Conservation (phyloP, 2,329 filamentous ascomycete species). For the Penicillium sp. region DNA sequence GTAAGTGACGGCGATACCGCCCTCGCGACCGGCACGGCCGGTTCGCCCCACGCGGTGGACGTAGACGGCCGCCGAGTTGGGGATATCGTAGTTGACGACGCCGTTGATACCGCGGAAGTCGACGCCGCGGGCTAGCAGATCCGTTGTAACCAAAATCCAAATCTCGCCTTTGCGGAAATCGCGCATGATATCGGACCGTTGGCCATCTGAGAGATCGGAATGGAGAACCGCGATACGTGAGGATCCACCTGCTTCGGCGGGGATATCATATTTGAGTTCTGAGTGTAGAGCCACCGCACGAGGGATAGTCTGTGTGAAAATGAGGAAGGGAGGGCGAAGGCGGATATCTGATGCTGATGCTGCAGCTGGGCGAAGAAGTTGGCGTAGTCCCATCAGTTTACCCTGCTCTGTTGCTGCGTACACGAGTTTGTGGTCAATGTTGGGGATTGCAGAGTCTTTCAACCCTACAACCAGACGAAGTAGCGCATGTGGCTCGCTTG, state of each 20-base stretch:
- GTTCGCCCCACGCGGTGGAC: conserved; percentile 90
- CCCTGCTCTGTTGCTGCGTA: conserved; percentile 90
- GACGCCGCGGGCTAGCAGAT: conserved; percentile 81
- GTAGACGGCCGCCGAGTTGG: conserved; percentile 79
- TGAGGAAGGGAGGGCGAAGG: conserved; percentile 77
- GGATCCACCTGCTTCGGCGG: conserved; percentile 73
- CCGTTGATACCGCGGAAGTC: conserved; percentile 93
- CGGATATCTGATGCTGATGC: conserved; percentile 40
- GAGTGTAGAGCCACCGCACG: conserved; percentile 77
- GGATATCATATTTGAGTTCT: conserved; percentile 90
- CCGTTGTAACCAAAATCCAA: conserved; percentile 94
- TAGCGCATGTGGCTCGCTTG: conserved; percentile 41
- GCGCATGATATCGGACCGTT: conserved; percentile 72
- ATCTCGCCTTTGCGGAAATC: conserved; percentile 84
- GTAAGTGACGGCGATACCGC: conserved; percentile 82
- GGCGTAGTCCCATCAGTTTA: conserved; percentile 81
- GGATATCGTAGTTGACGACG: conserved; percentile 95
- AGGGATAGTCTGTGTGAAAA: conserved; percentile 94
- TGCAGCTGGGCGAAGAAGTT: conserved; percentile 70
- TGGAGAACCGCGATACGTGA: conserved; percentile 82
- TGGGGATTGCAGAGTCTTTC: conserved; percentile 90
- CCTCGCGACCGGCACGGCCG: conserved; percentile 74
- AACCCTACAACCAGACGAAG: conserved; percentile 86
- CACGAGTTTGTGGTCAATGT: conserved; percentile 75
- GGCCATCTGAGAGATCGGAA: conserved; percentile 67